Base-by-base conservation (phyloP, 345 rosid species). In the Litchi chinensis region DNA sequence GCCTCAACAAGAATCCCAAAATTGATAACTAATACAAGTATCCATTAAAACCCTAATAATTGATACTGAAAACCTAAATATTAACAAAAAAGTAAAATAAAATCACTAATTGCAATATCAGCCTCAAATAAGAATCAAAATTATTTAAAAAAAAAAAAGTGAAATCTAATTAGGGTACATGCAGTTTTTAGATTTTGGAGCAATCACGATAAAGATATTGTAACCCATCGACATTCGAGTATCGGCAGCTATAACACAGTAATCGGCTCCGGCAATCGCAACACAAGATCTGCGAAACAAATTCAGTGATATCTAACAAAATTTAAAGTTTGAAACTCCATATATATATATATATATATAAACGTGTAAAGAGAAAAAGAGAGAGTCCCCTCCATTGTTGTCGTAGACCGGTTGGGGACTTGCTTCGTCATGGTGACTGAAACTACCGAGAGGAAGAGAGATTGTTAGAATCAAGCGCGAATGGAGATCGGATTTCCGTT, bases 211-310 rank as follows among this genome's bases (percentile, higher is more conserved):
- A n/a, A 94, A 94, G 73, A 97, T 92, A 81, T 80, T 93, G 89
- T 94, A 97, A 60, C 99, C 98, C 1, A 91, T 90, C 56, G 95
- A 94, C 98, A 97, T 90, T 22, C 98, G 90, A 65, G 98, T 94
- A 81, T 97, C 99, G 10, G 98, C 97, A 0, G 98, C 98, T 65
- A 94, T 83, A 7, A 97, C 99, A 52, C 99, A 94, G 79, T 97
- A 97, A 85, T 94, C 92, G 24, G 95, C 90, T 71, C 99, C 98
- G 11, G 98, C 99, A 65, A 97, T 88, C 44, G 97, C 98, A 52
- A 94, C 99, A 68, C 98, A 93, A 67, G 98, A 83, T 79, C 98
- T 97, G 85, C 57, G 32, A 65, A 72, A 50, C 39, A 19, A 54
- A 15, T 57, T 52, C 12, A 8, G 68, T 13, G 74, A 73, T 5